Evolutionary conservation across 768 basidiomycete species (phyloP), one percentile per base, ranked within the genome.

Genomic region (Podaxis pistillaris): DNA sequence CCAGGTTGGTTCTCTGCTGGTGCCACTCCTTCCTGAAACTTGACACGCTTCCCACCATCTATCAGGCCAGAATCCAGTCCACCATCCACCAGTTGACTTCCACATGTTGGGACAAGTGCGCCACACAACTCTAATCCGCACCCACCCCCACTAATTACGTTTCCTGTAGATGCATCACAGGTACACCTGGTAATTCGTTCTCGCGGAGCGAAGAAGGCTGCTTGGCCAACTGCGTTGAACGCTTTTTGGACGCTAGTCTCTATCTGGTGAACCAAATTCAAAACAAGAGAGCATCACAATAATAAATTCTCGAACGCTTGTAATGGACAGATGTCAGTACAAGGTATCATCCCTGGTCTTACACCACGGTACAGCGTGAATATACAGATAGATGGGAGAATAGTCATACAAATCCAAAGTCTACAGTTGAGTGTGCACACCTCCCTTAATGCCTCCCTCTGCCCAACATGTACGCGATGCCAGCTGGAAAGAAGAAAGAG

Each of bases 41-140:
- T 57, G 65, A 65, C 47, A 46, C 40, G 41, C 57, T 62, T 64
- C 46, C 60, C 63, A 63, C 37, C 59, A 52, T 49, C 66, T 33
- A 63, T 56, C 62, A 81, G 78, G 81, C 81, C 19, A 79, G 76
- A 64, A 68, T 93, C 55, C 85, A 93, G 68, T 77, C 83, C 26
- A 78, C 83, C 30, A 87, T 95, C 47, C 93, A 94, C 65, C 84
- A 79, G 55, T 82, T 95, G 66, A 95, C 94, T 17, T 83, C 83
- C 69, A 86, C 87, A 76, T 95, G 94, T 73, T 96, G 94, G 93
- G 91, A 94, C 79, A 94, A 96, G 93, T 95, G 69, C 72, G 85
- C 79, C 56, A n/a, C 60, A 51, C 63, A 56, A 41, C 28, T n/a
- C 30, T 58, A 46, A 30, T 19, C 7, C 17, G 40, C 64, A 19